Evolutionary conservation across 805 yeast species (phyloP).

Genomic region (Blastobotrys chiropterorum): DNA sequence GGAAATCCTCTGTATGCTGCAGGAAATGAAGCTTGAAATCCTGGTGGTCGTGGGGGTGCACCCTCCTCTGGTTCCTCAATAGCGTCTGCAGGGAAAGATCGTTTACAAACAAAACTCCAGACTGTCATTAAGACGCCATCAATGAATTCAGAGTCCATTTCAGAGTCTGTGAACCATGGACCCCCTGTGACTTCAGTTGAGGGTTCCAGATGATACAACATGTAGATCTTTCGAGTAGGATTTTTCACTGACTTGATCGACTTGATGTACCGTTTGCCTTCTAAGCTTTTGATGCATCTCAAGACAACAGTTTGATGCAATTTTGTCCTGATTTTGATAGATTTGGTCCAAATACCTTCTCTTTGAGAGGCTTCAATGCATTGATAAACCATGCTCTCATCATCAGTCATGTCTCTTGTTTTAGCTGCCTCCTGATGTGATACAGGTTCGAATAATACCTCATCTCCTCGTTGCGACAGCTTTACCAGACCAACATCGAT

Average conservation of each 20-base stretch:
- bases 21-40: slow-evolving; percentile 39
- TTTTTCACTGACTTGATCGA: slow-evolving; percentile 81
- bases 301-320: slow-evolving; percentile 86
- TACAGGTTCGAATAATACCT: slow-evolving; percentile 67
- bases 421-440: slow-evolving; percentile 67
- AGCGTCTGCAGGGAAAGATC: slow-evolving; percentile 71
- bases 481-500: slow-evolving; percentile 57
- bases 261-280: slow-evolving; percentile 76
- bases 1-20: slow-evolving; percentile 60
- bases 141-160: slow-evolving; percentile 88
- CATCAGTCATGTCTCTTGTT: slow-evolving; percentile 70
- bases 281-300: slow-evolving; percentile 74
- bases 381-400: slow-evolving; percentile 86
- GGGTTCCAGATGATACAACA: slow-evolving; percentile 91
- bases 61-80: slow-evolving; percentile 27
- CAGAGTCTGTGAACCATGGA: slow-evolving; percentile 97
- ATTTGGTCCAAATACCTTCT: slow-evolving; percentile 95
- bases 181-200: slow-evolving; percentile 97
- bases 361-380: slow-evolving; percentile 89
- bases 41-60: slow-evolving; percentile 9
- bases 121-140: slow-evolving; percentile 75
- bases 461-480: slow-evolving; percentile 60
- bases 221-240: slow-evolving; percentile 93
- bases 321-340: slow-evolving; percentile 80
- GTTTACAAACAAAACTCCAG: slow-evolving; percentile 78